Conservation (phyloP, 2,329 filamentous ascomycete genomes). For the Trichoderma sp. region DNA sequence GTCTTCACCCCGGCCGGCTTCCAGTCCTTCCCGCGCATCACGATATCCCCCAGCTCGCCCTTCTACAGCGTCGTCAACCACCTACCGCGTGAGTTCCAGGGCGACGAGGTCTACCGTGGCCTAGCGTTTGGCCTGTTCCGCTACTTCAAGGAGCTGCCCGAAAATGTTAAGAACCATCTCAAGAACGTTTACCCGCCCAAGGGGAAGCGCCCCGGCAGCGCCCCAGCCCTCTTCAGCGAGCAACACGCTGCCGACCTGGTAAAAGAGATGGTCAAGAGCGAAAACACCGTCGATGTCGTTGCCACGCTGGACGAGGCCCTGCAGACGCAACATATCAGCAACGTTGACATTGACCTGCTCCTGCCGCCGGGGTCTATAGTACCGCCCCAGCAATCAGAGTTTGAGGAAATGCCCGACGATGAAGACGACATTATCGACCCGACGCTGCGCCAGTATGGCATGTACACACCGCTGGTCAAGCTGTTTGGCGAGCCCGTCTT, state of each 20-base stretch:
- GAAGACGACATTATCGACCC: slow-evolving; percentile 66
- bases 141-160: slow-evolving; percentile 86
- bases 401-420: slow-evolving; percentile 58
- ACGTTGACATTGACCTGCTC: slow-evolving; percentile 84
- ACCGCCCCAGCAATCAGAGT: slow-evolving; percentile 58
- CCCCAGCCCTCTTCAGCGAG: slow-evolving; percentile 75
- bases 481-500: slow-evolving; percentile 82
- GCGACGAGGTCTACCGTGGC: slow-evolving; percentile 87
- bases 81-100: slow-evolving; percentile 89
- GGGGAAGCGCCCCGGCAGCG: slow-evolving; percentile 58
- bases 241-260: slow-evolving; percentile 91
- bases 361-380: slow-evolving; percentile 74
- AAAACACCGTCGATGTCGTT: slow-evolving; percentile 71
- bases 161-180: slow-evolving; percentile 70
- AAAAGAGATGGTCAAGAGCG: slow-evolving; percentile 76
- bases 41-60: slow-evolving; percentile 86
- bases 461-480: slow-evolving; percentile 73
- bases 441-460: slow-evolving; percentile 67
- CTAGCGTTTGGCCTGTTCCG: slow-evolving; percentile 91
- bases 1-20: slow-evolving; percentile 87
- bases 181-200: slow-evolving; percentile 55
- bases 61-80: slow-evolving; percentile 88
- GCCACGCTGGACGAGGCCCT: slow-evolving; percentile 71
- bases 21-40: slow-evolving; percentile 85
- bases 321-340: slow-evolving; percentile 76